These are phyloP conservation scores for Paraconiothyrium brasiliense DNA, from an alignment of 2,329 filamentous ascomycete genomes.

Conservation along the genomic window DNA sequence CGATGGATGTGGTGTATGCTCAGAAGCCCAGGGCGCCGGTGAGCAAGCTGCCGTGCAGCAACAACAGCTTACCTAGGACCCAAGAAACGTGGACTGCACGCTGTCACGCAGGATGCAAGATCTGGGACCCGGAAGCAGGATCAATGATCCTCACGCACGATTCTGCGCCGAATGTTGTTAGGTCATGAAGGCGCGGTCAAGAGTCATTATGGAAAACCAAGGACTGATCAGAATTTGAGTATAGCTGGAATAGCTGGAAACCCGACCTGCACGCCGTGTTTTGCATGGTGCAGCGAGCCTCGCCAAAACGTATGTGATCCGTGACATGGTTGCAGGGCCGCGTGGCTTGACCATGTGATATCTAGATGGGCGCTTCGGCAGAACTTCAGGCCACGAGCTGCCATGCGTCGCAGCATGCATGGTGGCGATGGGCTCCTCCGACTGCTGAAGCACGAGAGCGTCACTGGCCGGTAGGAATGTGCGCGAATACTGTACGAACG, in stretches of 20 bases:
- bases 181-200: slow-evolving; percentile 2
- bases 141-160: not conserved
- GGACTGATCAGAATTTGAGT: not conserved
- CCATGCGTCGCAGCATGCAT: slow-evolving; percentile 10
- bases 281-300: slow-evolving; percentile 12
- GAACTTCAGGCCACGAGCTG: slow-evolving; percentile 14
- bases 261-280: slow-evolving; percentile 1
- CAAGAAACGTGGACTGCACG: not conserved
- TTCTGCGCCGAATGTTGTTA: not conserved
- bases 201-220: slow-evolving; percentile 8
- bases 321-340: slow-evolving; percentile 3
- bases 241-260: slow-evolving; percentile 4
- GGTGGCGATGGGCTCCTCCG: not conserved
- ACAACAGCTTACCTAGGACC: not conserved
- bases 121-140: not conserved
- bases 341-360: slow-evolving; percentile 8
- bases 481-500: not conserved
- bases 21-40: not conserved
- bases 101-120: not conserved
- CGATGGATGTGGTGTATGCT: not conserved
- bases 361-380: not conserved
- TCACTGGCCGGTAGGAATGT: not conserved
- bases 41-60: slow-evolving; percentile 4
- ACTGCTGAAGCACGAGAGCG: not conserved
- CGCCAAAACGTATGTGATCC: not conserved